These are phyloP conservation scores for Trichoderma simmonsii DNA, from an alignment of 2,329 filamentous ascomycete species.

Conservation along the genomic window DNA sequence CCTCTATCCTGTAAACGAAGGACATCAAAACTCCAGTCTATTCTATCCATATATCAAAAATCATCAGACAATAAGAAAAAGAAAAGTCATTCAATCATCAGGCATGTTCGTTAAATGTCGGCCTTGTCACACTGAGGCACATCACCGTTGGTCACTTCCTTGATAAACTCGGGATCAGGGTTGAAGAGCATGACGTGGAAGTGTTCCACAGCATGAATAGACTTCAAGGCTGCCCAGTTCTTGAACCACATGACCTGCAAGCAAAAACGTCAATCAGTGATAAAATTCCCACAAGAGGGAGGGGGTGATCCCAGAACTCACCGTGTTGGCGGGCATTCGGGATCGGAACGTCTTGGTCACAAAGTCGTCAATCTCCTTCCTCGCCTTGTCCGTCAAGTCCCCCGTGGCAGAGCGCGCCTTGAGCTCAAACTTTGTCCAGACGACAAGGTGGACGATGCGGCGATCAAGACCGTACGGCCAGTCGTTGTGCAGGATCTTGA, in stretches of 20 bases:
- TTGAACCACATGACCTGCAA: slow-evolving; percentile 48
- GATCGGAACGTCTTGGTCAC: slow-evolving; percentile 64
- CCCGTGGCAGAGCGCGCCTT: slow-evolving; percentile 63
- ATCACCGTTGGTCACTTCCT: slow-evolving; percentile 70
- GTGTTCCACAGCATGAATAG: slow-evolving; percentile 82
- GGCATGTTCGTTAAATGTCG: slow-evolving; percentile 1
- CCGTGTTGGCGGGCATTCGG: slow-evolving; percentile 49
- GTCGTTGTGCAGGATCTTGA: slow-evolving; percentile 81
- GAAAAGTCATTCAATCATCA: background rate
- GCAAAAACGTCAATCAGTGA: background rate
- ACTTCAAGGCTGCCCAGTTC: slow-evolving; percentile 85
- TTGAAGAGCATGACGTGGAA: slow-evolving; percentile 91
- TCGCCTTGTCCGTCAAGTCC: slow-evolving; percentile 63
- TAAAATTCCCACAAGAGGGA: background rate
- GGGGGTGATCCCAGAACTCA: slow-evolving; percentile 35
- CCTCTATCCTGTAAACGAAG: slow-evolving; percentile 6
- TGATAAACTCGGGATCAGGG: slow-evolving; percentile 67
- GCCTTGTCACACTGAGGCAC: slow-evolving; percentile 57
- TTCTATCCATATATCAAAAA: background rate
- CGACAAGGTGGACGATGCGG: slow-evolving; percentile 77
- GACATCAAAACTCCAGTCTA: slow-evolving; percentile 3
- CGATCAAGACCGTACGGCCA: slow-evolving; percentile 87
- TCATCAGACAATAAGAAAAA: background rate
- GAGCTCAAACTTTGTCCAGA: slow-evolving; percentile 89
- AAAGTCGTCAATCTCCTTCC: slow-evolving; percentile 65